Conservation (phyloP, 495 filamentous ascomycete species). For the Chaetomium tenue region DNA sequence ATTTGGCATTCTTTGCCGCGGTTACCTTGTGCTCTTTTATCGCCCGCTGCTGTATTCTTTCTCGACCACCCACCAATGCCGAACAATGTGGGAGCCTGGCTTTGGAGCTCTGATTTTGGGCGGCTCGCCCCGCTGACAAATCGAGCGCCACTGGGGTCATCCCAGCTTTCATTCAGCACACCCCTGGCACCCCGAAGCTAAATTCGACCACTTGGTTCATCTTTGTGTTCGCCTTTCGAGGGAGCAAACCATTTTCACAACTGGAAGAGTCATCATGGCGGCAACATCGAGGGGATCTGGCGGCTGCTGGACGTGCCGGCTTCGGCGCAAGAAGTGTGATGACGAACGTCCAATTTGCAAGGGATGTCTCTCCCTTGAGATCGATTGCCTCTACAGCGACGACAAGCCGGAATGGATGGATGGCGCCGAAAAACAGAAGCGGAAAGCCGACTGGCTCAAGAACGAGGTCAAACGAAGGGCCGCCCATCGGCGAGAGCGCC, state of each 20-base stretch:
- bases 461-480: constrained; percentile 51
- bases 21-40: background rate
- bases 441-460: constrained; percentile 51
- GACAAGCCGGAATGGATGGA: constrained; percentile 60
- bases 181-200: background rate
- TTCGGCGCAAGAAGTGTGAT: constrained; percentile 58
- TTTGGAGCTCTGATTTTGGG: background rate
- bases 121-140: background rate
- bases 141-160: background rate
- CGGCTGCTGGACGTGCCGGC: constrained; percentile 59
- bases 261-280: constrained; percentile 16
- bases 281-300: constrained; percentile 40
- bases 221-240: too few species aligned
- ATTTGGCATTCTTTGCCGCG: background rate
- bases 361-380: constrained; percentile 45
- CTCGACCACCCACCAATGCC: background rate
- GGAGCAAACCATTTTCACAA: background rate
- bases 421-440: constrained; percentile 47
- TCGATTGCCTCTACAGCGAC: constrained; percentile 49
- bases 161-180: background rate
- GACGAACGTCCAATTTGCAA: constrained; percentile 48
- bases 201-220: background rate
- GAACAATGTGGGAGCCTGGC: background rate
- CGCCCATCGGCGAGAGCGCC: constrained; percentile 41
- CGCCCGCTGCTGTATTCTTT: background rate